Conservation (phyloP, 2,329 filamentous ascomycete genomes). For the Xylariaceae sp. region DNA sequence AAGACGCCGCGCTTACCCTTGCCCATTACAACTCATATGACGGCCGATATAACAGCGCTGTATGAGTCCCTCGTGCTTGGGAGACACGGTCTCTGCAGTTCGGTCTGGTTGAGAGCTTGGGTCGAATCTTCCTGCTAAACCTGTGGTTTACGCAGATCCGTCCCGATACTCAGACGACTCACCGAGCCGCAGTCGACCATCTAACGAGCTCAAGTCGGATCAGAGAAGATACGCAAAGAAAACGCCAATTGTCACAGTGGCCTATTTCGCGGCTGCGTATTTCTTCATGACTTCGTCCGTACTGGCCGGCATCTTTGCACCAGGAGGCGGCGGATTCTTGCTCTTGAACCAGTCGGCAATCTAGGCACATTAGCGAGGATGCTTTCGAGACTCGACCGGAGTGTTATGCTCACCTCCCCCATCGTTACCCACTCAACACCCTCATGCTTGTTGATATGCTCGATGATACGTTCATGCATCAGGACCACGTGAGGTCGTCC, state of each 20-base stretch:
- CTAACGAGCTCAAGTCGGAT: background rate
- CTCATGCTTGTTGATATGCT: conserved; percentile 39
- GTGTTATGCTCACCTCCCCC: conserved; percentile 26
- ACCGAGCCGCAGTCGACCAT: background rate
- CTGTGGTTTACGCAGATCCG: no score
- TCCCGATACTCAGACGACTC: no score
- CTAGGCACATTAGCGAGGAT: conserved; percentile 33
- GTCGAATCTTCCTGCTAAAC: no score
- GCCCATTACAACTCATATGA: no score
- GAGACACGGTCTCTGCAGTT: no score
- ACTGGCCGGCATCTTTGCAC: conserved; percentile 51
- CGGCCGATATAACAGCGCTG: no score
- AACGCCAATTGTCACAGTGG: no score
- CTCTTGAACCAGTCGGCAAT: conserved; percentile 70
- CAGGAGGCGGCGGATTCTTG: conserved; percentile 51
- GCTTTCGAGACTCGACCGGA: background rate
- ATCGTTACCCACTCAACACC: conserved; percentile 24
- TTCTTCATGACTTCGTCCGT: conserved; percentile 18
- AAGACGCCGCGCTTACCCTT: no score
- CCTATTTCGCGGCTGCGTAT: background rate
- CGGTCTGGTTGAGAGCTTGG: no score
- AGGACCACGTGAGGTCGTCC: conserved; percentile 51
- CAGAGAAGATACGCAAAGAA: background rate
- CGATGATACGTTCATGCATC: conserved; percentile 21
- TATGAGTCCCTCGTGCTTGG: no score